Conservation (phyloP, 73 alveolate species). For the Uronychia binucleata region DNA sequence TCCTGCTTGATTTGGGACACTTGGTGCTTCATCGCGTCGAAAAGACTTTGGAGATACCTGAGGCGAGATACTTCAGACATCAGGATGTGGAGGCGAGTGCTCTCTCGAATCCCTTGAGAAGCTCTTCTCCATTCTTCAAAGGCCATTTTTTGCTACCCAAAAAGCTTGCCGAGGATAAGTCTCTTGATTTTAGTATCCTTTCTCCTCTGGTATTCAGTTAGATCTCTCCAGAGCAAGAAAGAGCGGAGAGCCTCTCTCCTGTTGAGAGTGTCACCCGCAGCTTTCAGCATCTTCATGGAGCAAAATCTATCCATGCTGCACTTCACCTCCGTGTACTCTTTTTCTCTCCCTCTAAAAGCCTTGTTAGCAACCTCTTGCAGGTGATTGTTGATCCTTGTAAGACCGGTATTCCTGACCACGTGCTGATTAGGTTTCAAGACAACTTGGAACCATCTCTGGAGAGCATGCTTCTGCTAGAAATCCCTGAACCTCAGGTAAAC, state of each 20-base stretch:
- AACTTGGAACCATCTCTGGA: not conserved
- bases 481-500: not conserved
- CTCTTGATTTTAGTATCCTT: not conserved
- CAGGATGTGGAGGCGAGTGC: slow-evolving; percentile 14
- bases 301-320: not conserved
- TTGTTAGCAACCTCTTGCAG: not conserved
- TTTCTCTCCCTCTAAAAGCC: not conserved
- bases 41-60: slow-evolving; percentile 30
- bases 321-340: not conserved
- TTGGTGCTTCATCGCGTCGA: slow-evolving; percentile 9
- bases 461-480: not conserved
- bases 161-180: not conserved
- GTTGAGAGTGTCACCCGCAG: not conserved
- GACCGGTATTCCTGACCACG: not conserved
- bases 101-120: not conserved
- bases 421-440: not conserved
- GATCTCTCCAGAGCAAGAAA: not conserved
- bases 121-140: slow-evolving; percentile 25
- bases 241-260: not conserved
- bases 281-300: not conserved
- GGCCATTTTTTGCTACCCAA: not conserved
- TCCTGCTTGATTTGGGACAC: not conserved
- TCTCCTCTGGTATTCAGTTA: not conserved
- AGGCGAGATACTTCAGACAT: slow-evolving; percentile 2
- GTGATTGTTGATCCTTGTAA: not conserved